Percentiles rank a stretch among this genome's conserved stretches.
phyloP scores from a whole-genome alignment of 2,329 filamentous ascomycete species.

The Colletotrichum falcatum region DNA sequence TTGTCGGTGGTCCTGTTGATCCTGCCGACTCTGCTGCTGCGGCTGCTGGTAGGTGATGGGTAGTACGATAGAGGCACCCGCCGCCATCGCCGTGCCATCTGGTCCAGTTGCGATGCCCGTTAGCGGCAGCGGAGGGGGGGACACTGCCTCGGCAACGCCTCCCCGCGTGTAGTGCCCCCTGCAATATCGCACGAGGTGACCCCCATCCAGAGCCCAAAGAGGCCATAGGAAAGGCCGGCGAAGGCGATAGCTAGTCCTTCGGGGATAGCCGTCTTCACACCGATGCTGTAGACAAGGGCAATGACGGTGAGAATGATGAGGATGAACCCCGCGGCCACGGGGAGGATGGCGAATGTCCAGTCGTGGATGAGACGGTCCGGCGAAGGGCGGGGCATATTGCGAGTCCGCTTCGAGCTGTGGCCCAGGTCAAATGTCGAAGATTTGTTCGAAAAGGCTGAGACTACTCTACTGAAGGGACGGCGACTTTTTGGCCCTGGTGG shows the following conservation, averaged over 20 bases:
- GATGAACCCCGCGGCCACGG: slow-evolving; percentile 19
- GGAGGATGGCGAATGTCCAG: slow-evolving; percentile 25
- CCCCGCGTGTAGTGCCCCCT: slow-evolving; percentile 8
- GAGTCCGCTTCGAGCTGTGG: not conserved
- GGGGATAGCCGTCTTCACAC: slow-evolving; percentile 23
- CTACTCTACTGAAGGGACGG: not conserved
- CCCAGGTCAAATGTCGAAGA: not conserved
- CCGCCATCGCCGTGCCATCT: not conserved
- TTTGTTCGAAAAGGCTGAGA: not conserved
- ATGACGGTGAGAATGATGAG: slow-evolving; percentile 30
- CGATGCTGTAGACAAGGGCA: slow-evolving; percentile 32
- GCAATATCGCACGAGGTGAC: slow-evolving; percentile 28
- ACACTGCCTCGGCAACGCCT: not conserved
- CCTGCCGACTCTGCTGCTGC: not conserved
- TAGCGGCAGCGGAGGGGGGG: slow-evolving; percentile 5
- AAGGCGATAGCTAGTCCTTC: slow-evolving; percentile 8
- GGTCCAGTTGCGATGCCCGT: not conserved
- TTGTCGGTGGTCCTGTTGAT: not conserved
- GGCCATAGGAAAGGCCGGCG: slow-evolving; percentile 1
- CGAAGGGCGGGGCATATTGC: slow-evolving; percentile 9
- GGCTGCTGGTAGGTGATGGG: slow-evolving; percentile 2
- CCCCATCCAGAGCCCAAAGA: slow-evolving; percentile 31
- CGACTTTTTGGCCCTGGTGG: not conserved
- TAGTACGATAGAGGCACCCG: not conserved
- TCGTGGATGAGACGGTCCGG: slow-evolving; percentile 29